These are phyloP conservation scores for Chrysopogon serrulatus DNA, from an alignment of 176 grass and related monocot genomes.

Conservation along the genomic window DNA sequence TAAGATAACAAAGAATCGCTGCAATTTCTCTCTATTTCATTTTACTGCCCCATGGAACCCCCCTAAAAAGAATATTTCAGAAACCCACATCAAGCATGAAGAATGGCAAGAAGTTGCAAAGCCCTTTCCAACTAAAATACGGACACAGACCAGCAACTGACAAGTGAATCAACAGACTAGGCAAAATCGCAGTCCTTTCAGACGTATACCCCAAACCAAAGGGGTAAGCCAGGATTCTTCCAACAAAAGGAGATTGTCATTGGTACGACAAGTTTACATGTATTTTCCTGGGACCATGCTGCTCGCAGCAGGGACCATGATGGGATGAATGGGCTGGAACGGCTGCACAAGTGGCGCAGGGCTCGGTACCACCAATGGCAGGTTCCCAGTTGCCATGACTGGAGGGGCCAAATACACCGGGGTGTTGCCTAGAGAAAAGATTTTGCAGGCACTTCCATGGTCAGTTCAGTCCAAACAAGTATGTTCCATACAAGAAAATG, in stretches of 20 bases:
- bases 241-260: slow-evolving; percentile 26
- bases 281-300: slow-evolving; percentile 45
- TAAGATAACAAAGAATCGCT: slow-evolving; percentile 32
- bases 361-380: slow-evolving; percentile 41
- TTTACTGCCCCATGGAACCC: slow-evolving; percentile 15
- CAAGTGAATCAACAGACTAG: slow-evolving; percentile 35
- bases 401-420: slow-evolving; percentile 31
- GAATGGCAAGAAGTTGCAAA: slow-evolving; percentile 41
- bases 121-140: slow-evolving; percentile 63
- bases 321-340: slow-evolving; percentile 41
- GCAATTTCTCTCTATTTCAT: slow-evolving; percentile 37
- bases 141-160: slow-evolving; percentile 60
- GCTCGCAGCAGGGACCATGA: slow-evolving; percentile 48
- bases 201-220: slow-evolving; percentile 22
- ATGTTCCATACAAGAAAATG: not conserved
- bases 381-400: slow-evolving; percentile 48
- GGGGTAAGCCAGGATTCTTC: slow-evolving; percentile 40
- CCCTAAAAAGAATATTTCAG: slow-evolving; percentile 19
- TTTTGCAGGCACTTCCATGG: not conserved
- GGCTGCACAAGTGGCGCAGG: slow-evolving; percentile 47
- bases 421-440: slow-evolving; percentile 30
- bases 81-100: slow-evolving; percentile 22
- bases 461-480: not conserved
- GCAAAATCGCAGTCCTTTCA: slow-evolving; percentile 54
- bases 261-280: slow-evolving; percentile 43